Conservation (phyloP, 225 moss, liverwort and hornwort genomes). For the Lunularia cruciata region DNA sequence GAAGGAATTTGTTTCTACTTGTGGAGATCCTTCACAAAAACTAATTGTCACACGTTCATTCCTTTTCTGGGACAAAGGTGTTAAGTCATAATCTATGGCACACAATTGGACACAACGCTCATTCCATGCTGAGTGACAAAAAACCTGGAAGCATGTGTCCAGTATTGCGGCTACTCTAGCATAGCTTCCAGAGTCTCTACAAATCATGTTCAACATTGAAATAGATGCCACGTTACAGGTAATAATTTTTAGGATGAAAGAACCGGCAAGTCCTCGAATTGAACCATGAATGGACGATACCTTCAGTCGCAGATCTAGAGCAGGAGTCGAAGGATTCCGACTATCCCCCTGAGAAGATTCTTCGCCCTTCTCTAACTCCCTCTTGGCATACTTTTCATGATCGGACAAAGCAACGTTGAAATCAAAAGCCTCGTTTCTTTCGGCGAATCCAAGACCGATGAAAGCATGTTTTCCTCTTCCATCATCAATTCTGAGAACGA, state of each 20-base stretch:
- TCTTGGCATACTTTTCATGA: slow-evolving; percentile 96
- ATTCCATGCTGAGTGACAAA: too few species aligned
- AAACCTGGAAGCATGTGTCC: too few species aligned
- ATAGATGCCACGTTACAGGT: too few species aligned
- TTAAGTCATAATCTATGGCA: too few species aligned
- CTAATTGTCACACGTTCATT: too few species aligned
- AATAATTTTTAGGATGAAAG: not conserved
- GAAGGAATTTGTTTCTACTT: too few species aligned
- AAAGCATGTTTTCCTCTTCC: slow-evolving; percentile 98
- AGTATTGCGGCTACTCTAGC: too few species aligned
- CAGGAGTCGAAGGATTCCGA: slow-evolving; percentile 46
- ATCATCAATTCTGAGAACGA: slow-evolving; percentile 93
- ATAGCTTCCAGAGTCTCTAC: too few species aligned
- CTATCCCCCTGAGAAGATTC: slow-evolving; percentile 44
- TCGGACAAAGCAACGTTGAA: slow-evolving; percentile 98
- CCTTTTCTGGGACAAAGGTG: too few species aligned
- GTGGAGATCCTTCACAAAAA: too few species aligned
- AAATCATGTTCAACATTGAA: too few species aligned
- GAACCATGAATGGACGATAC: slow-evolving; percentile 29
- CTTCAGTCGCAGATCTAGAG: slow-evolving; percentile 94
- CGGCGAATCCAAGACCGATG: slow-evolving; percentile 88
- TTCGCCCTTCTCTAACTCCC: slow-evolving; percentile 83
- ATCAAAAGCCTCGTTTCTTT: slow-evolving; percentile 97
- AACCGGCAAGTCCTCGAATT: not conserved
- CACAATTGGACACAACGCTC: too few species aligned